Base-by-base conservation (phyloP, 352 stramenopile species). In the Phytophthora sp. region DNA sequence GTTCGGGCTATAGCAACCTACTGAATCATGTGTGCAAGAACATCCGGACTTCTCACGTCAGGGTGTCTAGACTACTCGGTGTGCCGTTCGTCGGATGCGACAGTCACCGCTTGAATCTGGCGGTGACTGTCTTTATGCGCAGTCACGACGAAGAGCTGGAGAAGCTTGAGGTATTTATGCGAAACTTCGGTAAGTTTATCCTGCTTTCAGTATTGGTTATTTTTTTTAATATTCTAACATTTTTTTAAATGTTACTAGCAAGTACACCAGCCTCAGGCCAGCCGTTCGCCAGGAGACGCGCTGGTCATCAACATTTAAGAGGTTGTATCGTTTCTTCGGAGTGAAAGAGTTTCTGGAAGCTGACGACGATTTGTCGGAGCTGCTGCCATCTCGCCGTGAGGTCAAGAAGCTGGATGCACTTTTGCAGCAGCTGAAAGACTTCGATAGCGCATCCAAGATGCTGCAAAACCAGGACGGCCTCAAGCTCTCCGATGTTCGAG, bases 1-100 rank as follows among this genome's bases (percentile, higher is more conserved):
- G 35, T 3, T 13, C 50, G 8, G 50, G 50, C 21, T 57, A 57
- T 29, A 47, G 21, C 15, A 57, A 57, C 33, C 18, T 46, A 36
- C 13, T 49, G 7, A 57, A 38, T 35, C 50, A 57, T 36, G 33
- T 57, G 2, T 35, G 33, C 33, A 47, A 57, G 20, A 36, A 24
- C 50, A 47, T n/a, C 31, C 50, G 4, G 15, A 49, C 35, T 57
- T 21, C 16, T 7, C 26, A 59, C 36, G n/a, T 23, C 7, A 24
- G 26, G 16, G n/a, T 59, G 21, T 21, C 52, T 1, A 36, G 5
- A 29, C 15, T 51, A 15, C 15, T 51, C 2, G 35, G 26, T 2
- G 36, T 42, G 7, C 23, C n/a, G 3, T 30, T 56, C 4, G 18
- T 56, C 18, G 47, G 30, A 30, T 56, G 30, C 6, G 6, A 13